phyloP scores from a whole-genome alignment of 2,329 filamentous ascomycete species.

The Colletotrichum trifolii region DNA sequence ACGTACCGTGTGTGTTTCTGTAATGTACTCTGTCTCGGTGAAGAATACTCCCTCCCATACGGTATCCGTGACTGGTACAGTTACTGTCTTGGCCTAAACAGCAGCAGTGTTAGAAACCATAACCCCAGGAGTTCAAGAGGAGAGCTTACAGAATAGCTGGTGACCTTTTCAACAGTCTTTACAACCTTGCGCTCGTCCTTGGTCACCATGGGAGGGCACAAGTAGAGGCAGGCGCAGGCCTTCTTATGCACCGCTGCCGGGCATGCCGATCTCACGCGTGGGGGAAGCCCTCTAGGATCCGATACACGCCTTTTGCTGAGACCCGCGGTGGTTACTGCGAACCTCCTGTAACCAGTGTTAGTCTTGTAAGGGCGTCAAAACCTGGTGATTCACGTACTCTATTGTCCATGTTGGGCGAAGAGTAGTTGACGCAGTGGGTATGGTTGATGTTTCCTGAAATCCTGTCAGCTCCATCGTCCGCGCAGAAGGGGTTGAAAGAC shows the following conservation, averaged over 20 bases:
- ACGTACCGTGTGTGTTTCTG: neutral
- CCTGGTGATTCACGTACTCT: neutral
- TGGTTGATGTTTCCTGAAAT: neutral
- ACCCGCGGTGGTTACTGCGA: neutral
- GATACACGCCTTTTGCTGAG: neutral
- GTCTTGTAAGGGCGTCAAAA: neutral
- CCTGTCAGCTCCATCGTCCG: neutral
- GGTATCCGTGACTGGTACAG: neutral
- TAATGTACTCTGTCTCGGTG: neutral
- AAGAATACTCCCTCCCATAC: neutral
- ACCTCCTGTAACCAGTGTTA: neutral
- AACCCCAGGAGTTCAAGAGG: too few relatives aligned
- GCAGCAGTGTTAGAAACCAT: too few relatives aligned
- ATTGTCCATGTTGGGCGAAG: neutral
- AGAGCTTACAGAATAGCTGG: neutral
- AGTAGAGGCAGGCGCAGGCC: conserved; percentile 13
- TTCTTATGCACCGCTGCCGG: neutral
- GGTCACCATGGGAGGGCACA: neutral
- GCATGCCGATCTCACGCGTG: neutral
- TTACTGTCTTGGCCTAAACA: neutral
- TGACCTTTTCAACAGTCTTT: conserved; percentile 1
- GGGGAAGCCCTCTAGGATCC: neutral
- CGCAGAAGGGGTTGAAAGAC: neutral
- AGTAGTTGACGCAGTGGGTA: neutral
- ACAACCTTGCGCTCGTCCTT: conserved; percentile 4